Percentiles rank a stretch among this genome's conserved stretches.
phyloP scores from a whole-genome alignment of 1,139 yeast genomes.

The Nadsonia starkeyi-henricii region DNA sequence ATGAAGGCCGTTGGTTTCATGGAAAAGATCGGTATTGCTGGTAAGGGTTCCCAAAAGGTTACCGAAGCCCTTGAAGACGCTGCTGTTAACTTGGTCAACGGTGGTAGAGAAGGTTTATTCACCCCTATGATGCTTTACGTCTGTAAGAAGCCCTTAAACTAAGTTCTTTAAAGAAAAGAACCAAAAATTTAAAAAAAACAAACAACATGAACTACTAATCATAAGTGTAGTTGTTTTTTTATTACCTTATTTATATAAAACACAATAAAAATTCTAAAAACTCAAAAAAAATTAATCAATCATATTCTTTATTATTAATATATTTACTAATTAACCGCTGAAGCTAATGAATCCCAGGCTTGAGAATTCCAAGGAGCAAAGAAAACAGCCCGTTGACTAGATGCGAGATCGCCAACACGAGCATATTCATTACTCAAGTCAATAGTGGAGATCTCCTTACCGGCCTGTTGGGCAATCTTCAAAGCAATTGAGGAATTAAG shows the following conservation, averaged over 20 bases:
- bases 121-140: slow-evolving; percentile 95
- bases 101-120: slow-evolving; percentile 78
- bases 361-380: slow-evolving; percentile 14
- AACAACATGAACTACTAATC: no score
- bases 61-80: slow-evolving; percentile 93
- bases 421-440: slow-evolving; percentile 4
- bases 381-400: slow-evolving; percentile 15
- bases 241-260: no score
- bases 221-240: no score
- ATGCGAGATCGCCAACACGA: slow-evolving; percentile 7
- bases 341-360: slow-evolving; percentile 14
- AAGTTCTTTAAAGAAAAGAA: not conserved
- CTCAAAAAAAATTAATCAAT: not conserved
- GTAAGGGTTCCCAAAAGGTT: slow-evolving; percentile 85
- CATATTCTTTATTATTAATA: not conserved
- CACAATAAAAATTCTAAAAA: no score
- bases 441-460: slow-evolving; percentile 29
- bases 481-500: slow-evolving; percentile 42
- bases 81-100: slow-evolving; percentile 86
- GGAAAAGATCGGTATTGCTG: slow-evolving; percentile 81
- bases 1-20: slow-evolving; percentile 64
- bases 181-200: not conserved
- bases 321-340: slow-evolving; percentile 2
- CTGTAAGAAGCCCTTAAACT: slow-evolving; percentile 52
- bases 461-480: slow-evolving; percentile 29